Evolutionary conservation across 129 eudicot species (phyloP), one percentile per base, ranked within the genome.

Genomic region (Glebionis coronaria): DNA sequence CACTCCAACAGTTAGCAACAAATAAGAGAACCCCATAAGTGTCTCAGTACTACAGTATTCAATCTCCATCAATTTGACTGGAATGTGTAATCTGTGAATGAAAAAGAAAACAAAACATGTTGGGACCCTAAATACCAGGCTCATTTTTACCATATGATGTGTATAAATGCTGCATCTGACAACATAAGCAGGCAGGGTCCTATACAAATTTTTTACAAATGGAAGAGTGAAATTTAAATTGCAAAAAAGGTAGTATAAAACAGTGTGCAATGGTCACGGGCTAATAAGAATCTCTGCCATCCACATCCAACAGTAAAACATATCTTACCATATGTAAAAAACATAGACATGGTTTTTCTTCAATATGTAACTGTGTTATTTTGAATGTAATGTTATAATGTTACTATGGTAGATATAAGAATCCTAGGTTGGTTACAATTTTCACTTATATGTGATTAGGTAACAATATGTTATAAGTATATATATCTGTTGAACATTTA

Each of bases 221-320:
- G 55, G 55, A 57, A 57, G 44, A 66, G 73, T 66, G 67, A 73
- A 73, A 55, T 25, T 55, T 65, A 25, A 74, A 57, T 45, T n/a
- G 9, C 15, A n/a, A 6, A 73, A 74, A 18, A n/a, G 28, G 6
- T 29, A 53, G 10, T 20, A 12, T 55, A 19, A 46, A 63, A 52
- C 23, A 54, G 35, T 6, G 63, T 55, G 65, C 78, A 65, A 42
- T 11, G 73, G 20, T 74, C 79, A 67, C 79, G 79, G 73, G 79
- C 25, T 31, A 35, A 51, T 57, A 57, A 25, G 79, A 74, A 74
- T 67, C 73, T 74, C 77, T 67, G 67, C 73, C 69, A 52, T 66
- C 63, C 61, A 61, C 53, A 62, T 72, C 61, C 61, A 50, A 55
- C 60, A 72, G 55, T 61, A 25, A 15, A 56, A 13, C 55, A 47